Conservation (phyloP, 495 filamentous ascomycete species). For the Umbilicaria muhlenbergii region DNA sequence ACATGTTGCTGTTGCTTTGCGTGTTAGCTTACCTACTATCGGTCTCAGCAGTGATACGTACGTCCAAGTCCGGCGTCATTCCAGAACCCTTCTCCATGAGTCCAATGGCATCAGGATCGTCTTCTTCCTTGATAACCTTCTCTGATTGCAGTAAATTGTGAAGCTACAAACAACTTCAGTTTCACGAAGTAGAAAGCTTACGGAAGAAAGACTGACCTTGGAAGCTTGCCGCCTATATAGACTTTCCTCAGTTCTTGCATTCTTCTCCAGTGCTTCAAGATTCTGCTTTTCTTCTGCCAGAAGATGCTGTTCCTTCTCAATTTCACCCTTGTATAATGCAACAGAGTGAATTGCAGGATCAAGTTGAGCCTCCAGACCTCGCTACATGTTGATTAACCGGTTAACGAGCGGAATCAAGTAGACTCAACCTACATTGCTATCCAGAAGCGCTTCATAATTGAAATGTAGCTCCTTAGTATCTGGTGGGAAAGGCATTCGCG, state of each 20-base stretch:
- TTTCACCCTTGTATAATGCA: slow-evolving; percentile 35
- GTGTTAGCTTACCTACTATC: not conserved
- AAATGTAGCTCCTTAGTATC: slow-evolving; percentile 39
- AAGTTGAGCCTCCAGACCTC: slow-evolving; percentile 33
- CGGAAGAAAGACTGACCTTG: too few species aligned
- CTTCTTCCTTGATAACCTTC: too few species aligned
- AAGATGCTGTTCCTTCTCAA: slow-evolving; percentile 34
- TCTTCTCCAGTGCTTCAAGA: slow-evolving; percentile 33
- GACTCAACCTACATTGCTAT: slow-evolving; percentile 32
- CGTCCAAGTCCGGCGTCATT: not conserved
- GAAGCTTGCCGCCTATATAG: too few species aligned
- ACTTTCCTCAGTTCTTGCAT: too few species aligned
- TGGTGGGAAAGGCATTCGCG: slow-evolving; percentile 44
- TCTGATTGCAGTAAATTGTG: too few species aligned
- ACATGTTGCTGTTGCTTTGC: not conserved
- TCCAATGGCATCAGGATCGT: too few species aligned
- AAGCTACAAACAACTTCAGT: too few species aligned
- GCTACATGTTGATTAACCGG: slow-evolving; percentile 17
- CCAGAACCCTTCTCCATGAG: too few species aligned
- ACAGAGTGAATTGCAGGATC: slow-evolving; percentile 37
- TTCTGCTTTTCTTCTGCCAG: slow-evolving; percentile 34
- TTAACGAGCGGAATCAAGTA: not conserved
- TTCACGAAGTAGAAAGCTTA: too few species aligned
- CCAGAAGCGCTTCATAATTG: slow-evolving; percentile 41
- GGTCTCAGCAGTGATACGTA: not conserved